A percentile compares a stretch with the other conserved stretches of the same genome.
Evolutionary conservation across 371 early-diverging fungal genomes (phyloP).

Genomic region (Synchytrium microbalum): DNA sequence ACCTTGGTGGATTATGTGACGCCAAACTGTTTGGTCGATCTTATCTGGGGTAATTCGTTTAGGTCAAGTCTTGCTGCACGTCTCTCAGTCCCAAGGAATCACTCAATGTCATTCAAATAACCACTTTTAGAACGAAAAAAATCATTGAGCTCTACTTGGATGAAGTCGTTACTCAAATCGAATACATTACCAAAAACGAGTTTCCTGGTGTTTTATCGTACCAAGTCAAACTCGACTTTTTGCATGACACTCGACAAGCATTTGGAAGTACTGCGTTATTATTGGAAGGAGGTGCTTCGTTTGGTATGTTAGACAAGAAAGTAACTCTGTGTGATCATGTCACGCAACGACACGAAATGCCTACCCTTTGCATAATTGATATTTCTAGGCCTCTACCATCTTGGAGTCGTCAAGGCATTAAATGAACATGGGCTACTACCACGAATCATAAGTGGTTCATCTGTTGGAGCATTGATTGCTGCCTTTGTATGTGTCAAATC

Average conservation of each 20-base stretch:
- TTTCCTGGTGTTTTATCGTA: background rate
- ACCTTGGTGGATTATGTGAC: conserved; percentile 76
- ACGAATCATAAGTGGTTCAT: conserved; percentile 80
- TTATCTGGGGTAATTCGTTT: background rate
- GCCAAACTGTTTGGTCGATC: conserved; percentile 42
- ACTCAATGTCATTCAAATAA: background rate
- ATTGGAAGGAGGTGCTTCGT: conserved; percentile 82
- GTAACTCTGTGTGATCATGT: no score
- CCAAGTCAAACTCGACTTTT: conserved; percentile 63
- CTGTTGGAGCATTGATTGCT: conserved; percentile 85
- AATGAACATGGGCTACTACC: conserved; percentile 67
- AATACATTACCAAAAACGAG: conserved; percentile 43
- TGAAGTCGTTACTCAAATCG: conserved; percentile 64
- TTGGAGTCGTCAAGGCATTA: conserved; percentile 59
- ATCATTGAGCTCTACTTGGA: conserved; percentile 76
- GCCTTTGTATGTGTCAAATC: conserved; percentile 72
- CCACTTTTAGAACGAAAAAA: conserved; percentile 49
- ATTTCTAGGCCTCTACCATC: conserved; percentile 43
- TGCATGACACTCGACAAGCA: conserved; percentile 69
- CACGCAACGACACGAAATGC: no score
- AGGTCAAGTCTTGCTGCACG: background rate
- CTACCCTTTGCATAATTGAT: background rate
- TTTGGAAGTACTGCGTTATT: conserved; percentile 85
- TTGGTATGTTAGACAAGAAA: conserved; percentile 45
- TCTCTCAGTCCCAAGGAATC: no score